Conservation (phyloP, 78 protist species). For the Guillardia theta region DNA sequence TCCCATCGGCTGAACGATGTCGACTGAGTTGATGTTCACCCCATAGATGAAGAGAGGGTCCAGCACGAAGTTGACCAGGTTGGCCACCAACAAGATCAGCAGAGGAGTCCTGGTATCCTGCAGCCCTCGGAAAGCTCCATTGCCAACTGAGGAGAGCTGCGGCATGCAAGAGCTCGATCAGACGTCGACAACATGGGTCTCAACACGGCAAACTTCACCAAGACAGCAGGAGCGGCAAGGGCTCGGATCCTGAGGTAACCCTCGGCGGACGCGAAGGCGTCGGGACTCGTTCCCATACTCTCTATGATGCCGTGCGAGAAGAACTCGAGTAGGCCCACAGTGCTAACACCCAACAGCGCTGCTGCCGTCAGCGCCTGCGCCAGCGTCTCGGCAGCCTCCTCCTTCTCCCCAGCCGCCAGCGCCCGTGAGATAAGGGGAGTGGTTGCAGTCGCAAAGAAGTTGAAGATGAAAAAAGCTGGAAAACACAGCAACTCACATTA, state of each 20-base stretch:
- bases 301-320: not conserved
- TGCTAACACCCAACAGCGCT: not conserved
- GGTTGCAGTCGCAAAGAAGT: not conserved
- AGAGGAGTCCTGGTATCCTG: not conserved
- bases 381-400: not conserved
- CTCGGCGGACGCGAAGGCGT: not conserved
- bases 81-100: not conserved
- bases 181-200: no score
- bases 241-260: not conserved
- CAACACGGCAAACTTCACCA: no score
- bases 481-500: no score
- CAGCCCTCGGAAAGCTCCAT: not conserved
- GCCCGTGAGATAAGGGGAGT: not conserved
- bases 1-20: not conserved
- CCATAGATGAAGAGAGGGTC: not conserved
- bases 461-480: slow-evolving; percentile 1
- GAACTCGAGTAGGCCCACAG: not conserved
- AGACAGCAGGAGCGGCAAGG: not conserved
- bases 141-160: not conserved
- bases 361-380: not conserved
- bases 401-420: not conserved
- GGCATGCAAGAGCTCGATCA: no score
- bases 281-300: not conserved
- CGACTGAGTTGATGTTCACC: not conserved
- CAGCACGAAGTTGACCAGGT: not conserved